A percentile compares a stretch with the other conserved stretches of the same genome.
These are phyloP conservation scores for Ophiostoma sp. DNA, from an alignment of 2,329 filamentous ascomycete species.

Conservation along the genomic window DNA sequence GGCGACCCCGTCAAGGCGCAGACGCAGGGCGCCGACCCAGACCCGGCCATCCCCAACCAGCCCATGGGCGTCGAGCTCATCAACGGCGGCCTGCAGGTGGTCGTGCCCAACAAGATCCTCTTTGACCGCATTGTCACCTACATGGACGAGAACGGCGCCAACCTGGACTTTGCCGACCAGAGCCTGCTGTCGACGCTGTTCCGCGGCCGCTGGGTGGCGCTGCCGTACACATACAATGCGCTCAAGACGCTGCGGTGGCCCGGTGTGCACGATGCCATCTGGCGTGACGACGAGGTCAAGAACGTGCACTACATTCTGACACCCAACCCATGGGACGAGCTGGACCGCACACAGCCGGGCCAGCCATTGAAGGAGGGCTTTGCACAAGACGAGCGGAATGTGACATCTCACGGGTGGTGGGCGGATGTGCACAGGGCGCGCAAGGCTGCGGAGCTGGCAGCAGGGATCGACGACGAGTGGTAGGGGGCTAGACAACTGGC, in stretches of 20 bases:
- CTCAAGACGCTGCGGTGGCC: conserved; percentile 52
- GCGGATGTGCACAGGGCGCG: conserved; percentile 42
- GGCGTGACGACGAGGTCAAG: conserved; percentile 54
- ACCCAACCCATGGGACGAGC: conserved; percentile 57
- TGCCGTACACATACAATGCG: conserved; percentile 59
- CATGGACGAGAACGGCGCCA: conserved; percentile 43
- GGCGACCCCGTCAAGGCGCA: conserved; percentile 44
- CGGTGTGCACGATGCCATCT: conserved; percentile 51
- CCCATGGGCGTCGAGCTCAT: conserved; percentile 47
- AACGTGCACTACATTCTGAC: conserved; percentile 57
- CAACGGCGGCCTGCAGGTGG: conserved; percentile 54
- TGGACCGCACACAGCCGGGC: conserved; percentile 38
- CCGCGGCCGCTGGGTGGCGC: conserved; percentile 49
- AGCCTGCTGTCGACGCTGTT: conserved; percentile 53
- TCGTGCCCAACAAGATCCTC: conserved; percentile 46
- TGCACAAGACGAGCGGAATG: conserved; percentile 35
- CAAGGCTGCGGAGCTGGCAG: conserved; percentile 25
- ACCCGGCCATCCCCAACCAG: conserved; percentile 33
- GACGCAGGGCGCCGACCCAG: conserved; percentile 40
- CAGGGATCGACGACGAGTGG: conserved; percentile 26
- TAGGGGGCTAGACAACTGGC: background rate
- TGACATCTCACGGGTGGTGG: conserved; percentile 55
- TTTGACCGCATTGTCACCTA: conserved; percentile 48
- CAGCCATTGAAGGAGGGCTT: conserved; percentile 34
- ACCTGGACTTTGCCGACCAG: conserved; percentile 57